Evolutionary conservation across 768 basidiomycete genomes (phyloP).

Genomic region (Pleurotus ostreatus): DNA sequence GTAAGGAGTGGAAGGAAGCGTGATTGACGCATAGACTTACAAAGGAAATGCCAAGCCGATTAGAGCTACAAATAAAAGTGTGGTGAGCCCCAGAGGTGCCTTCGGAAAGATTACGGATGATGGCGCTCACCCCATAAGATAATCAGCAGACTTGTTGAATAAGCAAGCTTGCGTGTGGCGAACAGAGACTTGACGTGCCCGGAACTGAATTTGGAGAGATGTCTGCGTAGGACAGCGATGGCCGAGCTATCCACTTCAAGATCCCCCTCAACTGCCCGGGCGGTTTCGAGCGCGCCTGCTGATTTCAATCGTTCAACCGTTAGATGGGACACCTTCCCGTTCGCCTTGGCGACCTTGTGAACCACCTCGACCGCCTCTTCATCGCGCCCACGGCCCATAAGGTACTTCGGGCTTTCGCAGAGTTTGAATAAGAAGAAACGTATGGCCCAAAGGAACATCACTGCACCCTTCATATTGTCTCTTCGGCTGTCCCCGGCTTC

Average conservation of each 20-base stretch:
- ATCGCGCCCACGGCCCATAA: constrained; percentile 66
- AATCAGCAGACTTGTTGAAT: constrained; percentile 61
- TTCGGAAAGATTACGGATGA: background rate
- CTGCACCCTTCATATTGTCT: background rate
- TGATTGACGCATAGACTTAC: constrained; percentile 35
- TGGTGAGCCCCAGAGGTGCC: background rate
- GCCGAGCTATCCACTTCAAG: constrained; percentile 10
- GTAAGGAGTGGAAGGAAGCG: constrained; percentile 28
- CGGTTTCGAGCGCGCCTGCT: constrained; percentile 13
- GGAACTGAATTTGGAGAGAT: constrained; percentile 28
- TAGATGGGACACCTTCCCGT: constrained; percentile 45
- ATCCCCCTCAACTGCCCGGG: constrained; percentile 2
- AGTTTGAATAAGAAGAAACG: constrained; percentile 68
- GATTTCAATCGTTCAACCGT: constrained; percentile 45
- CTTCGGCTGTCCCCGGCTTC: background rate
- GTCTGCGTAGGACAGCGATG: constrained; percentile 27
- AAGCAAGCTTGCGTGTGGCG: constrained; percentile 57
- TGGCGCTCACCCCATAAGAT: constrained; percentile 39
- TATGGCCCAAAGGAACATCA: constrained; percentile 55
- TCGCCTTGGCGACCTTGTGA: constrained; percentile 57
- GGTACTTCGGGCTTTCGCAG: constrained; percentile 67
- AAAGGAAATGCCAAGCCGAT: constrained; percentile 78
- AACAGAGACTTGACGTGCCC: constrained; percentile 59
- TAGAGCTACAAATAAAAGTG: constrained; percentile 38
- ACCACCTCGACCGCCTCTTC: constrained; percentile 58